These are phyloP conservation scores for Ehretia macrophylla DNA, from an alignment of 257 asterid genomes.

Conservation along the genomic window DNA sequence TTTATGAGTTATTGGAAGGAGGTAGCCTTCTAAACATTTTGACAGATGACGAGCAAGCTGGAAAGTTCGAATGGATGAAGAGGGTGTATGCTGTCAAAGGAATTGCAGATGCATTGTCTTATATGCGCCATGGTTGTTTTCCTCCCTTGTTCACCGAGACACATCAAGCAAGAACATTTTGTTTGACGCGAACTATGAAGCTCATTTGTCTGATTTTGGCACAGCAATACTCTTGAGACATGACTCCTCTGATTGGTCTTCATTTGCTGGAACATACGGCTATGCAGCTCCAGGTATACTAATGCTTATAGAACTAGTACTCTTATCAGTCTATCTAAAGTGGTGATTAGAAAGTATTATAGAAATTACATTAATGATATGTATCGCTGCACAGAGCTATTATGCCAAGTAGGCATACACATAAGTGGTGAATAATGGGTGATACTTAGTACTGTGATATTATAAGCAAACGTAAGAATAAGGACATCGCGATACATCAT, in stretches of 20 bases:
- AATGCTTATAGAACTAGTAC: not conserved
- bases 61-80: slow-evolving; percentile 14
- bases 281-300: slow-evolving; percentile 33
- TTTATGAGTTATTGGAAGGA: slow-evolving; percentile 36
- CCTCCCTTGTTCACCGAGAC: slow-evolving; percentile 43
- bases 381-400: too few relatives aligned
- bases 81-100: too few relatives aligned
- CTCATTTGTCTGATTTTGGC: slow-evolving; percentile 25
- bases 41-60: slow-evolving; percentile 14
- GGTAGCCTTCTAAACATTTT: slow-evolving; percentile 19
- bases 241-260: slow-evolving; percentile 24
- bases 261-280: slow-evolving; percentile 30
- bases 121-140: too few relatives aligned
- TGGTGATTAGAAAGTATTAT: too few relatives aligned
- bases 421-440: too few relatives aligned
- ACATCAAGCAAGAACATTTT: slow-evolving; percentile 35
- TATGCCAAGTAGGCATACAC: too few relatives aligned
- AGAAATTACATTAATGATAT: too few relatives aligned
- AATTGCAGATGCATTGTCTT: too few relatives aligned
- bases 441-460: too few relatives aligned
- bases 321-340: not conserved
- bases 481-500: too few relatives aligned
- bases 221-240: slow-evolving; percentile 17
- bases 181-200: too few relatives aligned
- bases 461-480: too few relatives aligned